Base-by-base conservation (phyloP, 305 asterid genomes). In the Rubia tinctorum region DNA sequence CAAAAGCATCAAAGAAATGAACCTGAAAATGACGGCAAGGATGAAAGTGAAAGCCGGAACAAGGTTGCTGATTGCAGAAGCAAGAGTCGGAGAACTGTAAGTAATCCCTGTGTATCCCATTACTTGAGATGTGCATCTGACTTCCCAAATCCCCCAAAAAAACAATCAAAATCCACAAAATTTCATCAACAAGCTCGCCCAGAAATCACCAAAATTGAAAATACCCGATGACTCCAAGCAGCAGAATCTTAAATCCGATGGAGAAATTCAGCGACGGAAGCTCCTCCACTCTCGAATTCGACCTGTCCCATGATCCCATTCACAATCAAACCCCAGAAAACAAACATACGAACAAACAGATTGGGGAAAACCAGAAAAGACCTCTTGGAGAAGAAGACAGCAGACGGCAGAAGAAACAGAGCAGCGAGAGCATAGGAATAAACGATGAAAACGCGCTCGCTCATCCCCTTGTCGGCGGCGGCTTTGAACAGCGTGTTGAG, bases 1-100 rank as follows among this genome's bases (percentile, higher is more conserved):
- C n/a, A 27, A 39, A n/a, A 20, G 10, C 0, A 7, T 17, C n/a
- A 12, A 62, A 73, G 53, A 39, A 22, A 23, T 0, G 25, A 58
- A 90, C 98, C 97, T 89, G 94, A 87, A 92, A 83, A 89, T 79
- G 88, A 90, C 53, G 45, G 98, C 98, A 7, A 92, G 87, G 30
- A 92, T 79, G 80, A 92, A 92, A 69, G 98, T 90, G 73, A 90
- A 90, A n/a, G 97, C 98, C 76, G 98, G 98, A 69, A 91, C 88
- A 7, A 92, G 88, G 76, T 91, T 92, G 89, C 98, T 88, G 87
- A 92, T 92, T 77, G 98, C 98, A 22, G 97, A 92, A 59, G 98
- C 95, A 39, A 90, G 96, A 75, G 96, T 92, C 60, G 98, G 98
- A 74, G 98, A 92, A 23, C 87, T 86, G 78, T 86, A 90, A 72